Evolutionary conservation across 352 stramenopile genomes (phyloP), one percentile per base, ranked within the genome.

Genomic region (Phytophthora pisi): DNA sequence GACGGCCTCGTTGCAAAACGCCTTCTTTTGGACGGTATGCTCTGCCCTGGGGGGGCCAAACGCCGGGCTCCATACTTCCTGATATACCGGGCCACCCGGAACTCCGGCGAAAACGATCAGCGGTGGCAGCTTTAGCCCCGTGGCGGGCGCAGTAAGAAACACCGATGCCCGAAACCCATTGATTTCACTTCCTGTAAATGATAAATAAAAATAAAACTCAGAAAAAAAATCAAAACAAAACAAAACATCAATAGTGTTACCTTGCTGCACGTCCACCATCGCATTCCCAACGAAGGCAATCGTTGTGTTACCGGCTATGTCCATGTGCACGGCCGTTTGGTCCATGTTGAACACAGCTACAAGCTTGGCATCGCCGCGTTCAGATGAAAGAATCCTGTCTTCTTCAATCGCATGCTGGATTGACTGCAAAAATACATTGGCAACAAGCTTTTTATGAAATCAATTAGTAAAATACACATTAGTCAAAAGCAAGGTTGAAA

Each of bases 1-100:
- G 15, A 68, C 47, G 3, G 45, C 16, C 46, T 57, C 49, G 24
- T 58, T 58, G 61, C 53, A 68, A 36, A 36, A 68, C 0, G 53
- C n/a, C 18, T 59, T 68, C 13, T 68, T 62, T 9, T 66, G 40
- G 16, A 63, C 61, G 10, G 46, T 68, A 38, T 68, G 52, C 5
- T 68, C 46, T 10, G 26, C 52, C 1, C 16, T 0, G 18, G 52
- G 4, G 13, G 30, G 18, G 0, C 36, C 36, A 46, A 63, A 63
- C 10, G 18, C 24, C 26, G 61, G 53, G n/a, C 47, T 63, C 45
- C 53, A 68, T 4, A 68, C 61, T 2, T 52, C 46, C 13, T 62
- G 36, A 1, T 45, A 58, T 20, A 55, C 51, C 1, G 61, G 46
- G 1, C 53, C 46, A n/a, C 46, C 46, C 15, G 53, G 45, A 20